These are phyloP conservation scores for Rubia peregrina DNA, from an alignment of 305 asterid genomes.

Conservation along the genomic window DNA sequence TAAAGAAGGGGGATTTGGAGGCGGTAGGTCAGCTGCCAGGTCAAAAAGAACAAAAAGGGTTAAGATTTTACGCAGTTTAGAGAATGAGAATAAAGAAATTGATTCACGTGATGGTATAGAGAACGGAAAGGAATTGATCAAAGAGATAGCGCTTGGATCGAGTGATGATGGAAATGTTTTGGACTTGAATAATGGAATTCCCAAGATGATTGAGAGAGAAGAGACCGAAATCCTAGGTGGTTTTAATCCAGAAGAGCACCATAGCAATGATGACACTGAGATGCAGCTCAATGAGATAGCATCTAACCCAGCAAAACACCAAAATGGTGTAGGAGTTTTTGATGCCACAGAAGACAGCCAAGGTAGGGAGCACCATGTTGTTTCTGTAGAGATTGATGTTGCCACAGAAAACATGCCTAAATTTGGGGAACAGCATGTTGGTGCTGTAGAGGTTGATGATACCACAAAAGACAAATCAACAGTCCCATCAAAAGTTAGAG, in stretches of 20 bases:
- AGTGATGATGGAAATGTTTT: conserved; percentile 30
- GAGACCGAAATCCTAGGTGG: conserved; percentile 29
- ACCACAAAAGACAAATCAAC: neutral
- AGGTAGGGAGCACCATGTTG: conserved; percentile 28
- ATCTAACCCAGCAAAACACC: conserved; percentile 27
- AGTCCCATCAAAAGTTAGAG: conserved; percentile 28
- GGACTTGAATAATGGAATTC: conserved; percentile 20
- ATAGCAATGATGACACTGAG: conserved; percentile 27
- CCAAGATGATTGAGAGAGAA: conserved; percentile 27
- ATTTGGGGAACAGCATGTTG: conserved; percentile 16
- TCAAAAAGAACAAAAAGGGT: conserved; percentile 60
- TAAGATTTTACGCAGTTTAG: conserved; percentile 41
- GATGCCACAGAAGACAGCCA: conserved; percentile 14
- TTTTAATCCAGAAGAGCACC: conserved; percentile 33
- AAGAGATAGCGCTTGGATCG: conserved; percentile 30
- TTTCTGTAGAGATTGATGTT: conserved; percentile 23
- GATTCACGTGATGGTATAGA: conserved; percentile 32
- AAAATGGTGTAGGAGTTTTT: conserved; percentile 23
- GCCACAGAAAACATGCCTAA: conserved; percentile 1
- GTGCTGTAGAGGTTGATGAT: conserved; percentile 23
- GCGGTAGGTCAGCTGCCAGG: conserved; percentile 49
- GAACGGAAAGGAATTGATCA: conserved; percentile 31
- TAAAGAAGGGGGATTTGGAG: conserved; percentile 26
- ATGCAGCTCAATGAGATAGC: conserved; percentile 26
- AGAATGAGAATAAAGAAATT: conserved; percentile 32